Evolutionary conservation across 192 early-diverging fungal species (phyloP).

Genomic region (Gaertneriomyces sp.): DNA sequence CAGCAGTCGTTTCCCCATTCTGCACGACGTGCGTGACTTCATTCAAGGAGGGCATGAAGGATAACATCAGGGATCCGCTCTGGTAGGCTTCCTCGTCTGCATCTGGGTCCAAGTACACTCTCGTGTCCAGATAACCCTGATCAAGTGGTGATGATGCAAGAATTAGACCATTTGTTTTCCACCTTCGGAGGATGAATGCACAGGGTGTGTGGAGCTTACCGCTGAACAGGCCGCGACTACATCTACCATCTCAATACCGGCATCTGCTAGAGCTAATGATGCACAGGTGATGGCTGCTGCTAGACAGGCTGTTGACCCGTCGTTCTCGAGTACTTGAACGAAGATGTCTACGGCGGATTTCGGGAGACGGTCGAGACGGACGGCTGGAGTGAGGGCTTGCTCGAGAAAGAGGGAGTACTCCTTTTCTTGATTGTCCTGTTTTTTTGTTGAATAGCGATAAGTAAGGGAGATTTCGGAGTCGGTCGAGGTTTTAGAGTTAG

Average conservation of each 20-base stretch:
- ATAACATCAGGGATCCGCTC: conserved; percentile 61
- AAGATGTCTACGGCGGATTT: conserved; percentile 72
- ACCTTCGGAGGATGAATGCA: neutral
- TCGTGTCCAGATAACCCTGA: conserved; percentile 29
- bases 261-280: conserved; percentile 65
- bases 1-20: conserved; percentile 55
- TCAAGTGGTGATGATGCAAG: neutral
- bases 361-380: conserved; percentile 66
- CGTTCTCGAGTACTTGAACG: conserved; percentile 67
- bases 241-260: conserved; percentile 83
- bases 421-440: conserved; percentile 45
- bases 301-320: conserved; percentile 60
- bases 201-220: conserved; percentile 33
- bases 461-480: conserved; percentile 3
- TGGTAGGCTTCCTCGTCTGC: conserved; percentile 58
- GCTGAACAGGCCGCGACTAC: conserved; percentile 70
- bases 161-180: conserved; percentile 1
- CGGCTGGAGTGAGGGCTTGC: conserved; percentile 67
- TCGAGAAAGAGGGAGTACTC: conserved; percentile 59
- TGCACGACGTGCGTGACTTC: conserved; percentile 77
- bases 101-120: conserved; percentile 34
- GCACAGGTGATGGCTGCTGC: conserved; percentile 63
- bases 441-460: conserved; percentile 22
- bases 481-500: conserved; percentile 1
- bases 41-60: conserved; percentile 77